These are phyloP conservation scores for Leishmania major DNA, from an alignment of 208 protist species.

Conservation along the genomic window DNA sequence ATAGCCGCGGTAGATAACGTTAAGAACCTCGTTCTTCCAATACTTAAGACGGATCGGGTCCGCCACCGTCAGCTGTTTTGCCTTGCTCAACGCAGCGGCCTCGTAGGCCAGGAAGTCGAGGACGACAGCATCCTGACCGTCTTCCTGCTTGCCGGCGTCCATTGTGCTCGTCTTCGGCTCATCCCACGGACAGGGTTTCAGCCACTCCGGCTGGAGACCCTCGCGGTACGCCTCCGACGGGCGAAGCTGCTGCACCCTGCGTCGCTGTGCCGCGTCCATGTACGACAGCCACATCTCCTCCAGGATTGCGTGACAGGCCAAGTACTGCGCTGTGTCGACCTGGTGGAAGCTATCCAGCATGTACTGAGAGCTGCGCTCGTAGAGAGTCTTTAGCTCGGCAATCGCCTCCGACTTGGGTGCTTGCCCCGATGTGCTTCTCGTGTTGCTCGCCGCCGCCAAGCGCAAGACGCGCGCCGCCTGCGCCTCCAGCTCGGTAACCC, in stretches of 20 bases:
- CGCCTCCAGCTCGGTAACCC: constrained; percentile 34
- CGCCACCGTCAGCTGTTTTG: constrained; percentile 47
- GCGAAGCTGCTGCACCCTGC: constrained; percentile 24
- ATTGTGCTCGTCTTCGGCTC: not conserved
- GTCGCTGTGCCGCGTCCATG: constrained; percentile 32
- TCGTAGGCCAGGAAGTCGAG: constrained; percentile 51
- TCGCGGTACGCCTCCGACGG: constrained; percentile 45
- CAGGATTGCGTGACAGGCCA: constrained; percentile 45
- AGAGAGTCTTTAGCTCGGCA: constrained; percentile 25
- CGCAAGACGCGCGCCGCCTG: constrained; percentile 24
- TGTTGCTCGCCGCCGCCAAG: constrained; percentile 1
- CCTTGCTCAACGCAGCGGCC: constrained; percentile 49
- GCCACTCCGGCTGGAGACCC: constrained; percentile 31
- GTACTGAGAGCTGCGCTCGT: constrained; percentile 47
- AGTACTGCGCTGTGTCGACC: constrained; percentile 54
- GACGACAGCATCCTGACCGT: constrained; percentile 1
- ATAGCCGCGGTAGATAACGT: constrained; percentile 66
- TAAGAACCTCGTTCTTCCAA: constrained; percentile 63
- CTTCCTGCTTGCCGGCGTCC: not conserved
- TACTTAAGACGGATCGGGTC: constrained; percentile 78
- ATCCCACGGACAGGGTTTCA: constrained; percentile 16
- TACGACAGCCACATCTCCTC: constrained; percentile 68
- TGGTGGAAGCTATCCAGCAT: constrained; percentile 73
- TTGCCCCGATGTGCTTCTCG: not conserved
- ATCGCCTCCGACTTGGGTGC: constrained; percentile 2